These are phyloP conservation scores for Perkinsela sp. DNA, from an alignment of 208 protist species.

Conservation along the genomic window DNA sequence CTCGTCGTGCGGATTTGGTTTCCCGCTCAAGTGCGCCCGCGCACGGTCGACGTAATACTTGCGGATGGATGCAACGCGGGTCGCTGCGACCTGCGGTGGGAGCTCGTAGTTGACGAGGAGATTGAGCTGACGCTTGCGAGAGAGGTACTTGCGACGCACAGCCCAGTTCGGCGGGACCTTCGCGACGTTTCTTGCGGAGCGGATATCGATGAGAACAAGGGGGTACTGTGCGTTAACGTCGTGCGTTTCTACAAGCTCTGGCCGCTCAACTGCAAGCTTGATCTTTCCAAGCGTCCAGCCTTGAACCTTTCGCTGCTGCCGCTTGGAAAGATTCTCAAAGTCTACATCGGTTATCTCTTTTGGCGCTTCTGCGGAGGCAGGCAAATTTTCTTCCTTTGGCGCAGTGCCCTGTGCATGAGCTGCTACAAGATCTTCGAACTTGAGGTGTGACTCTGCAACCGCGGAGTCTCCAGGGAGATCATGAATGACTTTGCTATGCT, in stretches of 20 bases:
- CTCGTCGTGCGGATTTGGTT: slow-evolving; percentile 42
- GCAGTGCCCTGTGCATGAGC: not conserved
- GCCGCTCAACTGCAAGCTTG: slow-evolving; percentile 38
- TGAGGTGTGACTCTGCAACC: not conserved
- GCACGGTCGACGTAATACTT: slow-evolving; percentile 27
- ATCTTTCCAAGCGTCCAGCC: slow-evolving; percentile 40
- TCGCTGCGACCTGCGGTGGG: slow-evolving; percentile 63
- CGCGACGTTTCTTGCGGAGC: slow-evolving; percentile 57
- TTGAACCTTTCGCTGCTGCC: slow-evolving; percentile 10
- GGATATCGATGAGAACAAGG: slow-evolving; percentile 76
- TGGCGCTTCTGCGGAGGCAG: not conserved
- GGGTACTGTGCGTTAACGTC: slow-evolving; percentile 85
- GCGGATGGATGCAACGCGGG: slow-evolving; percentile 62
- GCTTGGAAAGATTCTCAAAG: slow-evolving; percentile 17
- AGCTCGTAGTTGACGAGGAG: slow-evolving; percentile 49
- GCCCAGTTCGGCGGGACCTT: slow-evolving; percentile 92
- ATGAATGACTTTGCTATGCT: not conserved
- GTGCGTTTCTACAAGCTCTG: slow-evolving; percentile 77
- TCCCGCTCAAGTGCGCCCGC: slow-evolving; percentile 18
- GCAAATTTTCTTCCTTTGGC: not conserved
- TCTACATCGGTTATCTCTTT: not conserved
- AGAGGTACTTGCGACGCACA: slow-evolving; percentile 85
- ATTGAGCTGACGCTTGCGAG: slow-evolving; percentile 58
- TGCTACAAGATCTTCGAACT: not conserved
- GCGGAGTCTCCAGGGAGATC: not conserved